Conservation (phyloP, 768 basidiomycete genomes). For the Psilocybe subaeruginosa region DNA sequence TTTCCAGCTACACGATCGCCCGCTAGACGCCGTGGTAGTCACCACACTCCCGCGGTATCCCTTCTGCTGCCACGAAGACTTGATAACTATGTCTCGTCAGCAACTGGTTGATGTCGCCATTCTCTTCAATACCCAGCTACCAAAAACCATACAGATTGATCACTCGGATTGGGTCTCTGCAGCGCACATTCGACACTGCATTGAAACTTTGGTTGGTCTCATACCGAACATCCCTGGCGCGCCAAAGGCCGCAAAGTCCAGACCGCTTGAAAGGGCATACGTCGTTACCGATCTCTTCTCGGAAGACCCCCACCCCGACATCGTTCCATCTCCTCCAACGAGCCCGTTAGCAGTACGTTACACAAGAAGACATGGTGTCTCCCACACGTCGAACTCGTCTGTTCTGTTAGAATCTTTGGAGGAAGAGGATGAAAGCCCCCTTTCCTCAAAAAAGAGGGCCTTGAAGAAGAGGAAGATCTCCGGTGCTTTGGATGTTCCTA, state of each 20-base stretch:
- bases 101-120: constrained; percentile 57
- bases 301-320: constrained; percentile 10
- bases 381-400: constrained; percentile 27
- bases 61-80: constrained; percentile 78
- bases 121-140: constrained; percentile 60
- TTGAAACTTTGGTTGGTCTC: constrained; percentile 68
- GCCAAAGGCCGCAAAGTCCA: constrained; percentile 33
- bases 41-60: constrained; percentile 60
- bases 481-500: constrained; percentile 5
- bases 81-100: constrained; percentile 61
- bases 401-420: constrained; percentile 20
- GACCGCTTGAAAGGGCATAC: background rate
- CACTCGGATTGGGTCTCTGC: constrained; percentile 29
- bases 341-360: constrained; percentile 38
- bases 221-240: constrained; percentile 39
- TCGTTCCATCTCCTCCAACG: constrained; percentile 32
- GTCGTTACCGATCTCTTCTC: constrained; percentile 1
- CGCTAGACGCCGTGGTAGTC: constrained; percentile 58
- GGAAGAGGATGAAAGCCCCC: constrained; percentile 29
- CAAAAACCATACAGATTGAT: constrained; percentile 52
- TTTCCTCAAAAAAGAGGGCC: constrained; percentile 17
- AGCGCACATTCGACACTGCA: constrained; percentile 50
- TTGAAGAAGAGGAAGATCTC: constrained; percentile 26
- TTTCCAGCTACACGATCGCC: constrained; percentile 61
- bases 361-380: constrained; percentile 24